Conservation (phyloP, 208 protist species). For the Acanthamoeba royreba region DNA sequence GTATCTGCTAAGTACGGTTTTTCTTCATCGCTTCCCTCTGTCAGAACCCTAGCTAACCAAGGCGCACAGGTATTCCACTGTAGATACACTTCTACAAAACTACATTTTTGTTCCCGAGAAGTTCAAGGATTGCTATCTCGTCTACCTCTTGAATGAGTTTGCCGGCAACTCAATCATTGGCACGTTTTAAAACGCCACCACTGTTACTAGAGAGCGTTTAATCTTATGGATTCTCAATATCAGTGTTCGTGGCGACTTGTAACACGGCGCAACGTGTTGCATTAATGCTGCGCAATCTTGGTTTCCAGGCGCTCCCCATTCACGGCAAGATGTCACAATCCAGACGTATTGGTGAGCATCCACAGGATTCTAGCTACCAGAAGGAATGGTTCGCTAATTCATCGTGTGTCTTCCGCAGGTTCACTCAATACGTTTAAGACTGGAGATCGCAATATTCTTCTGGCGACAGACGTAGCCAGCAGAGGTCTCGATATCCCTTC, state of each 20-base stretch:
- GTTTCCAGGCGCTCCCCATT: constrained; percentile 80
- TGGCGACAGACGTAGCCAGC: constrained; percentile 86
- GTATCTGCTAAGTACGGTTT: constrained; percentile 81
- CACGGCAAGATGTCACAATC: constrained; percentile 80
- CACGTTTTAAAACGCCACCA: neutral
- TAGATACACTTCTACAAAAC: constrained; percentile 93
- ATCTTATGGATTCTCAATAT: neutral
- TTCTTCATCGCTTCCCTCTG: neutral
- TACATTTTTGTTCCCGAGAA: constrained; percentile 96
- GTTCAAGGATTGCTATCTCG: constrained; percentile 79
- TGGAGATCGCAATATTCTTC: constrained; percentile 65
- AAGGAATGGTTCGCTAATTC: neutral
- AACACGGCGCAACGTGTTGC: constrained; percentile 60
- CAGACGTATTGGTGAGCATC: constrained; percentile 57
- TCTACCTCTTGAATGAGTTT: constrained; percentile 58
- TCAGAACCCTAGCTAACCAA: neutral
- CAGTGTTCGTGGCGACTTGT: constrained; percentile 80
- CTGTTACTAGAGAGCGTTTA: no score
- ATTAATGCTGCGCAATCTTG: constrained; percentile 77
- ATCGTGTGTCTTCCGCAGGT: neutral
- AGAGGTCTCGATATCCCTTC: constrained; percentile 95
- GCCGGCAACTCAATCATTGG: constrained; percentile 74
- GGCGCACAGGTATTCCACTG: constrained; percentile 90
- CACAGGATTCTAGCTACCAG: neutral
- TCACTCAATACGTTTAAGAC: constrained; percentile 77